These are phyloP conservation scores for Mycena filopes DNA, from an alignment of 768 basidiomycete species.

Conservation along the genomic window DNA sequence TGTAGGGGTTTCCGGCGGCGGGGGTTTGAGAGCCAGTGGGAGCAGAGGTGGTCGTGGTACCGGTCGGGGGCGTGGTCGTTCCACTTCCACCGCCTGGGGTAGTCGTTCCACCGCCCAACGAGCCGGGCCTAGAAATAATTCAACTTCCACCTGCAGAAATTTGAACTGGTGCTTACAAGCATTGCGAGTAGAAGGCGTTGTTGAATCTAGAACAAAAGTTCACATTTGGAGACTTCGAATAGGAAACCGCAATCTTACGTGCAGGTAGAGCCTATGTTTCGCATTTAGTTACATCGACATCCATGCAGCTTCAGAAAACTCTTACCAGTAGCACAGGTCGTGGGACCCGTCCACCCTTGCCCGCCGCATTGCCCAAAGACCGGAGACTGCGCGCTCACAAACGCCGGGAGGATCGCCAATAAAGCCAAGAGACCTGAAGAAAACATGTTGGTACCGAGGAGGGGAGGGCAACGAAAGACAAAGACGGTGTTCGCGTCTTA, in stretches of 20 bases:
- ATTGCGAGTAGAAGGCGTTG: conserved; percentile 55
- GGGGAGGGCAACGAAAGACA: conserved; percentile 18
- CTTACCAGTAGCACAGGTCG: conserved; percentile 51
- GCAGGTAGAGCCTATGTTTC: too few species aligned
- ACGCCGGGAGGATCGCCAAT: conserved; percentile 54
- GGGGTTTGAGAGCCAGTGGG: conserved; percentile 49
- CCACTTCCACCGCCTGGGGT: neutral
- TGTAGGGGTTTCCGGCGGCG: conserved; percentile 62
- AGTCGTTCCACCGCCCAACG: neutral
- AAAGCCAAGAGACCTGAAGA: conserved; percentile 52
- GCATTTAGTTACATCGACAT: too few species aligned
- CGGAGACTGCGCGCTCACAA: conserved; percentile 55
- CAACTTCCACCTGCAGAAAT: neutral
- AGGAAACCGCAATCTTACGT: too few species aligned
- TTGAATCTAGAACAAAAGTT: neutral
- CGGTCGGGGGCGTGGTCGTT: conserved; percentile 32
- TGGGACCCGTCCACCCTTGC: conserved; percentile 48
- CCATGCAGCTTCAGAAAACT: conserved; percentile 30
- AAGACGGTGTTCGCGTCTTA: neutral
- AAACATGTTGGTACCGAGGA: conserved; percentile 57
- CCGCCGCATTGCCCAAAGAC: conserved; percentile 67
- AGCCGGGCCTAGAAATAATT: neutral
- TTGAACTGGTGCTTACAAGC: conserved; percentile 45
- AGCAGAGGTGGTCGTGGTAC: conserved; percentile 39
- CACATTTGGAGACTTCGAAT: too few species aligned